Evolutionary conservation across 768 basidiomycete species (phyloP).

Genomic region (Pleurotus eryngii): DNA sequence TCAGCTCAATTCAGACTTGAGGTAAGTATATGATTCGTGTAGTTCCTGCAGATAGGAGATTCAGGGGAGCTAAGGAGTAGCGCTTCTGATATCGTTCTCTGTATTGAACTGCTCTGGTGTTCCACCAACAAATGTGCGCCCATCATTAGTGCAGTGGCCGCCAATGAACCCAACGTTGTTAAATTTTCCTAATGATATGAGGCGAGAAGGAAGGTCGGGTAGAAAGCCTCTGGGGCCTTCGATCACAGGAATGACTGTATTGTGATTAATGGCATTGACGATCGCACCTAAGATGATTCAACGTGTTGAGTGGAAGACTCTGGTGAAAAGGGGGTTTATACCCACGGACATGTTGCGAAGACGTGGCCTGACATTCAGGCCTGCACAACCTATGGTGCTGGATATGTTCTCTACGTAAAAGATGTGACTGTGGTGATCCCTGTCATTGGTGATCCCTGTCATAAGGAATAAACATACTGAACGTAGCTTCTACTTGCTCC

Average conservation of each 20-base stretch:
- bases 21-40: slow-evolving; percentile 17
- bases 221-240: slow-evolving; percentile 27
- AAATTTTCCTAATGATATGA: slow-evolving; percentile 30
- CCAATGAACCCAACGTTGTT: slow-evolving; percentile 30
- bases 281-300: slow-evolving; percentile 32
- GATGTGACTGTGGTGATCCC: no score
- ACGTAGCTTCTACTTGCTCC: slow-evolving; percentile 25
- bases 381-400: slow-evolving; percentile 25
- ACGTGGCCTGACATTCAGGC: slow-evolving; percentile 24
- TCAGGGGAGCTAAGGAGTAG: not conserved
- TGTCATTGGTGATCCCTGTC: no score
- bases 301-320: not conserved
- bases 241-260: slow-evolving; percentile 25
- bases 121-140: slow-evolving; percentile 37
- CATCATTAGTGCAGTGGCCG: slow-evolving; percentile 42
- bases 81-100: slow-evolving; percentile 33
- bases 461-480: no score
- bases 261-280: slow-evolving; percentile 36
- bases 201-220: slow-evolving; percentile 32
- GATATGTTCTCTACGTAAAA: slow-evolving; percentile 27
- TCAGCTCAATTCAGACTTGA: not conserved
- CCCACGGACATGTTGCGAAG: slow-evolving; percentile 34
- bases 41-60: slow-evolving; percentile 18
- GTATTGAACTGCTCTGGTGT: slow-evolving; percentile 33
- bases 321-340: not conserved